Conservation (phyloP, 768 basidiomycete species). For the Saitozyma podzolica region DNA sequence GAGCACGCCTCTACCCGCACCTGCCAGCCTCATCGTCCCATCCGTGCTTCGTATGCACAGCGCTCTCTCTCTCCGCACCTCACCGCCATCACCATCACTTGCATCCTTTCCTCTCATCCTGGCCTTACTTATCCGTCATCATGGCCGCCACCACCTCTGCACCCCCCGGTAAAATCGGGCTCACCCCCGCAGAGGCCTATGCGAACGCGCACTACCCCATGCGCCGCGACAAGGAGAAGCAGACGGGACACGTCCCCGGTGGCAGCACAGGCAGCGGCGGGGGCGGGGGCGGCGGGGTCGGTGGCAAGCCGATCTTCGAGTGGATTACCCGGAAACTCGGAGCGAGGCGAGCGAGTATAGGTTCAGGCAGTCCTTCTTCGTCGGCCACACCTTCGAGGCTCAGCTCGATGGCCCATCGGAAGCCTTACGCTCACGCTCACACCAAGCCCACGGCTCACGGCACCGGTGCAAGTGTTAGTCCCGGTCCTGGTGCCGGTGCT, state of each 20-base stretch:
- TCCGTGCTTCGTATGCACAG: no score
- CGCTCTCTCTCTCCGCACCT: no score
- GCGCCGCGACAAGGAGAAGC: constrained; percentile 8
- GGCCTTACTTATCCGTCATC: neutral
- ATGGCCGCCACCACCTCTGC: neutral
- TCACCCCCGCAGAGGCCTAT: constrained; percentile 31
- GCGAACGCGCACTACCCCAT: constrained; percentile 23
- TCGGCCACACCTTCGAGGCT: no score
- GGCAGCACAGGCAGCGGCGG: neutral
- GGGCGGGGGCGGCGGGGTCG: neutral
- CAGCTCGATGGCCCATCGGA: no score
- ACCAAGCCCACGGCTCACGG: no score
- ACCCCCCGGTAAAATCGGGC: neutral
- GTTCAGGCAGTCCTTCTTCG: neutral
- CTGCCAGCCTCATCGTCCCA: no score
- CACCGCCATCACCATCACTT: no score
- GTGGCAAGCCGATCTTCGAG: constrained; percentile 41
- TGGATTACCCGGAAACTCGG: constrained; percentile 45
- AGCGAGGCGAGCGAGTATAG: constrained; percentile 30
- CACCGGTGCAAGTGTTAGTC: no score
- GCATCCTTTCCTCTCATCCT: no score
- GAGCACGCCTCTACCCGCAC: no score
- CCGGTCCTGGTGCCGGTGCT: no score
- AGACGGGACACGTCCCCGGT: constrained; percentile 11
- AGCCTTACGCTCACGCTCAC: no score